phyloP scores from a whole-genome alignment of 257 asterid species.

The Solanum pinnatisectum region DNA sequence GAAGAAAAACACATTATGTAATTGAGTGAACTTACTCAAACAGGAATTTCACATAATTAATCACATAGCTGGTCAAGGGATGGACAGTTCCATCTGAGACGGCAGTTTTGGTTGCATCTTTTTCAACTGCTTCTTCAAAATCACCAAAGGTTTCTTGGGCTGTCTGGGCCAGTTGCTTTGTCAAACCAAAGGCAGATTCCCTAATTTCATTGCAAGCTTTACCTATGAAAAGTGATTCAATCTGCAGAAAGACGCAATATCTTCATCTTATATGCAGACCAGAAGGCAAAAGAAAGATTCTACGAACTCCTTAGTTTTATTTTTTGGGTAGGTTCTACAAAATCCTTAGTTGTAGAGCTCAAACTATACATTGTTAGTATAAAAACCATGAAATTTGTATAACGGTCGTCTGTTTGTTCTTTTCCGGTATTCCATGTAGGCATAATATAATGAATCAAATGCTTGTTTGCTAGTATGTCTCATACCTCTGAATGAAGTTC shows the following conservation, averaged over 20 bases:
- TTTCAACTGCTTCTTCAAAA: conserved; percentile 98
- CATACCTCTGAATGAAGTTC: conserved; percentile 92
- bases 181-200: conserved; percentile 93
- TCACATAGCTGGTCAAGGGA: conserved; percentile 97
- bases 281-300: not conserved
- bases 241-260: conserved; percentile 31
- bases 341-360: not conserved
- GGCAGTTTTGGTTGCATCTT: conserved; percentile 98
- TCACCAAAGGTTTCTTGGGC: conserved; percentile 96
- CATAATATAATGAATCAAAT: not conserved
- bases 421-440: not conserved
- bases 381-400: not conserved
- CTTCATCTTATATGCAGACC: not conserved
- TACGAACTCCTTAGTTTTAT: not conserved
- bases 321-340: not conserved
- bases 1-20: not conserved
- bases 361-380: not conserved
- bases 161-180: conserved; percentile 88
- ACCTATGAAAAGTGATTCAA: conserved; percentile 77
- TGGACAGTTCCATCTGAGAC: conserved; percentile 98
- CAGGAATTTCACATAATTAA: conserved; percentile 92
- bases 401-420: not conserved
- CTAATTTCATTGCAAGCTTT: conserved; percentile 82
- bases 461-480: not conserved
- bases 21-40: conserved; percentile 66